Conservation (phyloP, 2,329 filamentous ascomycete species). For the Ambrosiella beaveri region DNA sequence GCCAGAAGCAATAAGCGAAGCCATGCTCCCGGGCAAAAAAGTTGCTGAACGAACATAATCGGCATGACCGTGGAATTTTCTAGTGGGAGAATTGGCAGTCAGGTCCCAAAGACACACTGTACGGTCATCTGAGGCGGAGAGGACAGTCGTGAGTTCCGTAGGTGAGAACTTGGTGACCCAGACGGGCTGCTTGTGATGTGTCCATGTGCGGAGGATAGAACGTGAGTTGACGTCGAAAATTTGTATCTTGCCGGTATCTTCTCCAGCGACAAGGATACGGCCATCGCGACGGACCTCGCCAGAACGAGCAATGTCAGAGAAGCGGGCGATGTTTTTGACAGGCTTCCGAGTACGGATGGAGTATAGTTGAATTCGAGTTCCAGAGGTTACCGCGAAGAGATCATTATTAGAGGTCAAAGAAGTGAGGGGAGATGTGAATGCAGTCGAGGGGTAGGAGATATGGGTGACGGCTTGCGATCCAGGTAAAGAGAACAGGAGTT, state of each 20-base stretch:
- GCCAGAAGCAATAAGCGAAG: slow-evolving; percentile 69
- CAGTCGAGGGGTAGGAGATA: slow-evolving; percentile 44
- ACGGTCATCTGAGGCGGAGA: slow-evolving; percentile 82
- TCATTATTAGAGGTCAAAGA: slow-evolving; percentile 37
- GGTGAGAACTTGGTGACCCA: slow-evolving; percentile 90
- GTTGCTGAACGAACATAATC: slow-evolving; percentile 83
- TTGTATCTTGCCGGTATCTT: slow-evolving; percentile 82
- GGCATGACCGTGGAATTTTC: slow-evolving; percentile 67
- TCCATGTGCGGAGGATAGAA: slow-evolving; percentile 90
- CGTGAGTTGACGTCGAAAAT: slow-evolving; percentile 82
- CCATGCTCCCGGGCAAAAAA: slow-evolving; percentile 60
- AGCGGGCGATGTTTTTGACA: slow-evolving; percentile 84
- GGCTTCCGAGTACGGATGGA: slow-evolving; percentile 82
- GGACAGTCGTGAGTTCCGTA: slow-evolving; percentile 63
- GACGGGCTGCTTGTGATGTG: slow-evolving; percentile 81
- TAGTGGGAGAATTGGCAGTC: slow-evolving; percentile 57
- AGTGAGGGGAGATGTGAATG: slow-evolving; percentile 22
- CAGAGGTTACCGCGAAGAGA: slow-evolving; percentile 85
- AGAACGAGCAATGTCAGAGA: slow-evolving; percentile 77
- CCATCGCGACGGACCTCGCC: slow-evolving; percentile 82
- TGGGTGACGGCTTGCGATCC: slow-evolving; percentile 80
- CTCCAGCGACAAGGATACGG: slow-evolving; percentile 74
- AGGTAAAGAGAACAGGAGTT: slow-evolving; percentile 75
- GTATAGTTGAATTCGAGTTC: slow-evolving; percentile 83
- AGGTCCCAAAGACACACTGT: slow-evolving; percentile 92